Base-by-base conservation (phyloP, 2,329 filamentous ascomycete species). In the Lasiodiplodia hormozganensis region DNA sequence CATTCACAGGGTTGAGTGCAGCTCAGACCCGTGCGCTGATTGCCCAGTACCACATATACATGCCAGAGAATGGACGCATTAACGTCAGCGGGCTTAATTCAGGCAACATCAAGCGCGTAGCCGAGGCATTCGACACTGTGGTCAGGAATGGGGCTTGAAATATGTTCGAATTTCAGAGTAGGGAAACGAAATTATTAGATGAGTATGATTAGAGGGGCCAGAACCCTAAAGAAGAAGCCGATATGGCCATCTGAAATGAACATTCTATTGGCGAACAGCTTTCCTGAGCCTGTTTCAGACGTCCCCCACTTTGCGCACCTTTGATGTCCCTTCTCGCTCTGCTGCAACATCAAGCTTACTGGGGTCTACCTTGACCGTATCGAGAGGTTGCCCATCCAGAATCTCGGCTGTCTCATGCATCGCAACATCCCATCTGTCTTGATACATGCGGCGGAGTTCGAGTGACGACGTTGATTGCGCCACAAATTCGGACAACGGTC, bases 41-140 rank as follows among this genome's bases (percentile, higher is more conserved):
- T 70, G 69, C 75, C 2, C 72, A 75, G 25, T 70, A 74, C 67
- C 79, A 81, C 71, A 71, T 81, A 34, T 81, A 81, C 68, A 12
- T 52, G 49, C 49, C 49, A 8, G 49, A 52, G 49, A 52, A 52
- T 23, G 21, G 49, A 10, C 49, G 49, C 3, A 52, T 52, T 4
- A 52, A 52, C n/a, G 49, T 52, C n/a, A 52, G 49, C 21, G 49
- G 49, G 5, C 49, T 52, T 2, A 52, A 52, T 8, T 3, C n/a
- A 10, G 49, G 49, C 49, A 52, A 52, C 8, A 21, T 52, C n/a
- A 52, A 52, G 49, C 49, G 49, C 8, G 49, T 52, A 10, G 49
- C 49, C 2, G 49, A 52, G 49, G 49, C 49, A 12, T 52, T 52
- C 11, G n/a, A 52, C 10, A n/a, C n/a, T 8, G 49, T 52, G 49